Evolutionary conservation across 768 basidiomycete species (phyloP), one percentile per base, ranked within the genome.

Genomic region (Myochromella boudieri): DNA sequence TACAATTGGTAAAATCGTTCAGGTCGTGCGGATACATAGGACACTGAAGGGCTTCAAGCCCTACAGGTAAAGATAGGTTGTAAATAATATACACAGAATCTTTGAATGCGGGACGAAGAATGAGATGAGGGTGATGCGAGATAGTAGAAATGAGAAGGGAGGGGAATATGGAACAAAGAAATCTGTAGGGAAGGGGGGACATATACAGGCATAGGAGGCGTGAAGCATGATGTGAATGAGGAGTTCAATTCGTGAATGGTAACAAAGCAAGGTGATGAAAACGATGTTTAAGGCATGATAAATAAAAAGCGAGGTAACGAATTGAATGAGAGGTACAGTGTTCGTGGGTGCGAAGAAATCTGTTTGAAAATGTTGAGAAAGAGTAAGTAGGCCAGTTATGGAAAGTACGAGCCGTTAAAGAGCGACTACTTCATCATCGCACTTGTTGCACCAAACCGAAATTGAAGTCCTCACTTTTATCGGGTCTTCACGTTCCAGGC

Each of bases 401-500:
- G n/a, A 12, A 34, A 34, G 7, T 5, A 57, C 63, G 22, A 38
- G 71, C 69, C 64, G 15, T 72, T 64, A 81, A 28, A 79, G 57
- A 50, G 60, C 62, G 49, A 76, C 69, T 26, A 61, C 51, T n/a
- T 63, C 62, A 50, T 65, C 63, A 47, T 59, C 58, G 54, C 75
- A 76, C 44, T 67, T 70, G 46, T 61, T 68, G 57, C 72, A 77
- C 42, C 58, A 58, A 33, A 66, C 49, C 47, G 60, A 50, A 47
- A 62, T 48, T 50, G 54, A 55, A 46, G 52, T 61, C 49, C 53
- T 60, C 56, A 61, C 63, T 42, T 54, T 57, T 40, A 53, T 44
- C 24, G 44, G 45, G 49, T 67, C 64, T 53, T 76, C 72, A 36
- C 55, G 61, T 55, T 76, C 70, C 60, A 91, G 65, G 53, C 82